phyloP scores from a whole-genome alignment of 805 yeast genomes.

The Metschnikowia anglica region DNA sequence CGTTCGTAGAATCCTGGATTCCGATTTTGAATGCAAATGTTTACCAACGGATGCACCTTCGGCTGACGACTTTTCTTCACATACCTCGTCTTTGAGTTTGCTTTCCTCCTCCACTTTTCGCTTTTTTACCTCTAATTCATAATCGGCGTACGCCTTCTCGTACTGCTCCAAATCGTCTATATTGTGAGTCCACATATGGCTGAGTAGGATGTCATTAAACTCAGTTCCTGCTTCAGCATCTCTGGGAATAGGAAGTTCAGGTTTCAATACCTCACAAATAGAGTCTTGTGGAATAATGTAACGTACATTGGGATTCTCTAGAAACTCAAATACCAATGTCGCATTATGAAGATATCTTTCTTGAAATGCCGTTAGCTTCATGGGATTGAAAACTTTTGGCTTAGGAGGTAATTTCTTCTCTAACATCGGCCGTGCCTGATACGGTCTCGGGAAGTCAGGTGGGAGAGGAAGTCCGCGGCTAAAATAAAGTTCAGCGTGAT shows the following conservation, averaged over 20 bases:
- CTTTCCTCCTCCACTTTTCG: slow-evolving; percentile 29
- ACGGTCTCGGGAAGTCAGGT: slow-evolving; percentile 20
- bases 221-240: slow-evolving; percentile 25
- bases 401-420: slow-evolving; percentile 21
- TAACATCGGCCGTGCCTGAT: slow-evolving; percentile 11
- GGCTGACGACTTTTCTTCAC: slow-evolving; percentile 16
- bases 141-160: slow-evolving; percentile 35
- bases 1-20: slow-evolving; percentile 15
- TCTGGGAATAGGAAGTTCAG: slow-evolving; percentile 26
- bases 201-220: slow-evolving; percentile 41
- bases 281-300: slow-evolving; percentile 75
- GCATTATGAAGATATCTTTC: slow-evolving; percentile 68
- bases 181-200: slow-evolving; percentile 53
- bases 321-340: slow-evolving; percentile 79
- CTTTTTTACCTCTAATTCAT: slow-evolving; percentile 28
- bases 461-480: slow-evolving; percentile 21
- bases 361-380: slow-evolving; percentile 71
- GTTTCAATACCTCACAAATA: slow-evolving; percentile 55
- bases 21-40: slow-evolving; percentile 12
- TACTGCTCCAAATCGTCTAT: slow-evolving; percentile 47
- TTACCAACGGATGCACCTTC: slow-evolving; percentile 14
- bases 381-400: slow-evolving; percentile 40
- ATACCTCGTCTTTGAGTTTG: slow-evolving; percentile 20
- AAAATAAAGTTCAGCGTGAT: slow-evolving; percentile 34
- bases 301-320: slow-evolving; percentile 74